These are phyloP conservation scores for Pseudognaphalium luteoalbum DNA, from an alignment of 129 eudicot genomes.

Conservation along the genomic window DNA sequence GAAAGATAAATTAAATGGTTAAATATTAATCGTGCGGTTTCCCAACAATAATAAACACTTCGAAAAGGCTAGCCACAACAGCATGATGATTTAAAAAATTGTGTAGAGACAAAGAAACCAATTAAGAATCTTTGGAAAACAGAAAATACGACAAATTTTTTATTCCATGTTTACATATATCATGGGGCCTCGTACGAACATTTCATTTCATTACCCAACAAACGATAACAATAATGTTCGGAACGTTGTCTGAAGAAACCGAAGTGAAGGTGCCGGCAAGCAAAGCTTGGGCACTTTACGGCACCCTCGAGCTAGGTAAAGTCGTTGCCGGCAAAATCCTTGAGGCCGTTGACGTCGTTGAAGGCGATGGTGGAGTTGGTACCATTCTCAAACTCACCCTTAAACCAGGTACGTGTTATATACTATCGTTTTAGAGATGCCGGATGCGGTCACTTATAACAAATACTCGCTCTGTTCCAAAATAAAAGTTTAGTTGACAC, in stretches of 20 bases:
- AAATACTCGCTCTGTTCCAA: too few species aligned
- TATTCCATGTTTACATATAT: not conserved
- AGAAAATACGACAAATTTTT: not conserved
- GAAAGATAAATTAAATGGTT: not conserved
- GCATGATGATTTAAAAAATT: not conserved
- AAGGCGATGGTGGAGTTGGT: slow-evolving; percentile 40
- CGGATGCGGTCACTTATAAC: not conserved
- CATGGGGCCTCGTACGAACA: slow-evolving; percentile 1
- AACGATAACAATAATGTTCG: slow-evolving; percentile 34
- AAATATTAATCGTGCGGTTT: not conserved
- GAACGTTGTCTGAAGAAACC: slow-evolving; percentile 31
- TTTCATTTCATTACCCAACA: slow-evolving; percentile 8
- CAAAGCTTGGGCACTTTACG: slow-evolving; percentile 37
- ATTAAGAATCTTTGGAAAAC: slow-evolving; percentile 6
- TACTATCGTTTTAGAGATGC: not conserved
- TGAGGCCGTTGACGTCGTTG: slow-evolving; percentile 30
- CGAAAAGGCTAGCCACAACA: not conserved
- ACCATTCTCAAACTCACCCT: slow-evolving; percentile 36
- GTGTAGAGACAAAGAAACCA: not conserved
- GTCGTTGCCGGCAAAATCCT: slow-evolving; percentile 17
- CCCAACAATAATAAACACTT: not conserved
- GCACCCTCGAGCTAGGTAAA: slow-evolving; percentile 35
- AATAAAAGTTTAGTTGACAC: too few species aligned
- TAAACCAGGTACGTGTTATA: slow-evolving; percentile 20
- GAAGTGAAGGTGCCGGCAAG: slow-evolving; percentile 39